These are phyloP conservation scores for Millerago galiae DNA, from an alignment of 805 yeast species.

Conservation along the genomic window DNA sequence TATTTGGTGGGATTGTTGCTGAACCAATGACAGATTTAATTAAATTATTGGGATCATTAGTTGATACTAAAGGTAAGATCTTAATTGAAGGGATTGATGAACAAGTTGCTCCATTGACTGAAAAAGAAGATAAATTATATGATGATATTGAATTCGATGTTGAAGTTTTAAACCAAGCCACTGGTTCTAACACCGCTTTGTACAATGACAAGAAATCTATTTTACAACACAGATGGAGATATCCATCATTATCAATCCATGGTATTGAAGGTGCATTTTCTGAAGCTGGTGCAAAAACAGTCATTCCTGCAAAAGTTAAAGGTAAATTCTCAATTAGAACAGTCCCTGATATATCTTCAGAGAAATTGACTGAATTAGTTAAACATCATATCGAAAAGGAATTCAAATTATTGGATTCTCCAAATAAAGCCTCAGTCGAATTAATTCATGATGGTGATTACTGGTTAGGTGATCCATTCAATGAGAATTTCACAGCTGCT, in stretches of 20 bases:
- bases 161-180: slow-evolving; percentile 78
- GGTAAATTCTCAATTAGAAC: slow-evolving; percentile 98
- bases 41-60: slow-evolving; percentile 69
- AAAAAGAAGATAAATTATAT: slow-evolving; percentile 69
- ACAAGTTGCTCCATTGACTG: slow-evolving; percentile 92
- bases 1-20: slow-evolving; percentile 94
- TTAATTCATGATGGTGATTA: slow-evolving; percentile 92
- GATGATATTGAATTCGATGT: slow-evolving; percentile 81
- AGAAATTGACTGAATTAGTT: slow-evolving; percentile 72
- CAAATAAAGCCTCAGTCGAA: slow-evolving; percentile 66
- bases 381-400: slow-evolving; percentile 58
- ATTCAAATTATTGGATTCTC: slow-evolving; percentile 65
- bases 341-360: slow-evolving; percentile 86
- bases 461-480: slow-evolving; percentile 94
- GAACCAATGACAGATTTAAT: slow-evolving; percentile 96
- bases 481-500: slow-evolving; percentile 91
- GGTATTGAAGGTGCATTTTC: slow-evolving; percentile 98
- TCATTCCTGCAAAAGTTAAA: slow-evolving; percentile 86
- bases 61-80: slow-evolving; percentile 76
- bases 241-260: slow-evolving; percentile 90
- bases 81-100: slow-evolving; percentile 83
- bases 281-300: slow-evolving; percentile 95
- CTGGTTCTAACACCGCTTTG: slow-evolving; percentile 81
- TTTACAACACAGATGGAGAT: slow-evolving; percentile 98
- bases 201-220: slow-evolving; percentile 76